Evolutionary conservation across 306 rosid genomes (phyloP).

Genomic region (Dryas drummondii): DNA sequence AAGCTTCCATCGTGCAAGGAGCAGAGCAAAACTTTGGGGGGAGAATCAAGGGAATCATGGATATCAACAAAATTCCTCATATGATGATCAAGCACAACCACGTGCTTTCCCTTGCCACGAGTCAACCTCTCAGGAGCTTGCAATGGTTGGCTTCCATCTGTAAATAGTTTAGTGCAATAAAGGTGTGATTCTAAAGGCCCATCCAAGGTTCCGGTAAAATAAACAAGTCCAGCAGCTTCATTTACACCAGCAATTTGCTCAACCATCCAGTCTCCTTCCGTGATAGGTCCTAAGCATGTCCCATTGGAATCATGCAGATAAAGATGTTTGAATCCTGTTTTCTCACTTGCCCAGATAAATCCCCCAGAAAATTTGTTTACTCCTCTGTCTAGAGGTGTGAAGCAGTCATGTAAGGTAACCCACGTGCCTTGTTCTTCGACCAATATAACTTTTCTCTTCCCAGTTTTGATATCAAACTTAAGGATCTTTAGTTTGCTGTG

Average conservation of each 20-base stretch:
- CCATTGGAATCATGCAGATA: slow-evolving; percentile 79
- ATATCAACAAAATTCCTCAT: slow-evolving; percentile 74
- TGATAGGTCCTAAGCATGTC: slow-evolving; percentile 71
- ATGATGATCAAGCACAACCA: slow-evolving; percentile 81
- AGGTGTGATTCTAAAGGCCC: slow-evolving; percentile 87
- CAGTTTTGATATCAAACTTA: slow-evolving; percentile 72
- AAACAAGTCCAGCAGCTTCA: slow-evolving; percentile 74
- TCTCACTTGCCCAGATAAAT: slow-evolving; percentile 97
- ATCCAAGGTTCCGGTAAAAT: slow-evolving; percentile 85
- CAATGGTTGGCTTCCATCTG: slow-evolving; percentile 53
- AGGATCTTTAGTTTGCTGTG: slow-evolving; percentile 70
- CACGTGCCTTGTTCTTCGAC: slow-evolving; percentile 72
- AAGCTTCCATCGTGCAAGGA: slow-evolving; percentile 79
- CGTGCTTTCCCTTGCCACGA: slow-evolving; percentile 73
- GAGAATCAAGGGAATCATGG: slow-evolving; percentile 72
- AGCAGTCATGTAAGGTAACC: slow-evolving; percentile 87
- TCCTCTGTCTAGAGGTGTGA: slow-evolving; percentile 79
- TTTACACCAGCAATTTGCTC: slow-evolving; percentile 93
- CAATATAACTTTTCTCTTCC: slow-evolving; percentile 56
- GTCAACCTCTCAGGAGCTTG: slow-evolving; percentile 76
- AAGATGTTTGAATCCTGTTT: slow-evolving; percentile 89
- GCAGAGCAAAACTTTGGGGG: slow-evolving; percentile 79
- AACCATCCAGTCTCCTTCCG: slow-evolving; percentile 98
- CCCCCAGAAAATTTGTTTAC: slow-evolving; percentile 70
- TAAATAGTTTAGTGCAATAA: slow-evolving; percentile 60